Evolutionary conservation across 2,329 filamentous ascomycete genomes (phyloP), one percentile per base, ranked within the genome.

Genomic region (Penicillium sp.): DNA sequence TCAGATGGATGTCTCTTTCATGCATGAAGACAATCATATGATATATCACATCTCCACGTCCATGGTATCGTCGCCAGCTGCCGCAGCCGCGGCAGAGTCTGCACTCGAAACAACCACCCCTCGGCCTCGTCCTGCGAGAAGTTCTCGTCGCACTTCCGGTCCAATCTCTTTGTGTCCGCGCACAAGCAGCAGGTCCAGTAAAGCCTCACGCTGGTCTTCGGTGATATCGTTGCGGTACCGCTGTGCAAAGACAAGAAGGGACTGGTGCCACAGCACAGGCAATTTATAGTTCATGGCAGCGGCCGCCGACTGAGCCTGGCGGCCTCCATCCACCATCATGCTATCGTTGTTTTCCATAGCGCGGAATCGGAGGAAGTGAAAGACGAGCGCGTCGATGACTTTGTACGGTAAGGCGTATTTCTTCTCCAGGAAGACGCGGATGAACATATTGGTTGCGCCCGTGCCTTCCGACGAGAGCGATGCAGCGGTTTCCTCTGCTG

Each of bases 221-320:
- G 91, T 96, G 64, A 97, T 93, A 72, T 97, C 93, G 64, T 97
- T 95, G 68, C 91, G 87, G 76, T 97, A 99, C 56, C 93, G 82
- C 75, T 97, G 89, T 24, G 94, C 91, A 75, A 99, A 99, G 1
- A 90, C 88, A 55, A 99, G 77, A 28, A 99, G 79, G 65, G 89
- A 91, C 76, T 97, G 93, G 73, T 99, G 94, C 91, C 93, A 99
- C 56, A 99, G 85, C 7, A 99, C 91, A 0, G 95, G 94, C 62
- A 97, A 72, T 68, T 89, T 90, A 23, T 75, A 67, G 63, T 80
- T 72, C 71, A 81, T 77, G 48, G 83, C 81, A n/a, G 77, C 77
- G 18, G 73, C 73, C 57, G 66, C 73, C 30, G 72, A 68, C 16
- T 62, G 58, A 1, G 47, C 38, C 9, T 51, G 57, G 11, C 40